Evolutionary conservation across 106 monocot genomes (phyloP).

Genomic region (Agapanthus africanus): DNA sequence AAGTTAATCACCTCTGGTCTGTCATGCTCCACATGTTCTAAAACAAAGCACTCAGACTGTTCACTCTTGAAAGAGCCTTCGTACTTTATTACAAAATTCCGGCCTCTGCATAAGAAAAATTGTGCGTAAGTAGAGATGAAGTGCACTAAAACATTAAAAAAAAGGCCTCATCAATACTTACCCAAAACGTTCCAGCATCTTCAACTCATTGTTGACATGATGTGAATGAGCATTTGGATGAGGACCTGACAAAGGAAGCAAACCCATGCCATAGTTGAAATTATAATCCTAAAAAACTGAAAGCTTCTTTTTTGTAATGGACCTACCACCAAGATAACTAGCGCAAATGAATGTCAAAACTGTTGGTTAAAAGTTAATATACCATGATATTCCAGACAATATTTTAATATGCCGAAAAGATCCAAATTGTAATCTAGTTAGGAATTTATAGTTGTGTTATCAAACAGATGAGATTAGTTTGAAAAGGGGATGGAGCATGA

Average conservation of each 20-base stretch:
- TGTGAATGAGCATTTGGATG: conserved; percentile 78
- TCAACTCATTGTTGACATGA: conserved; percentile 84
- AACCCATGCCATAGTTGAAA: neutral
- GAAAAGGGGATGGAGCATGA: neutral
- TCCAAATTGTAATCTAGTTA: neutral
- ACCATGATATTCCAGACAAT: too few relatives aligned
- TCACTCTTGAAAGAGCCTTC: conserved; percentile 75
- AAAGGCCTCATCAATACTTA: conserved; percentile 18
- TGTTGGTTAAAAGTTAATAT: neutral
- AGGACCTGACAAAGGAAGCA: conserved; percentile 49
- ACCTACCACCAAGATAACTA: neutral
- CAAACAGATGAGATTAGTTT: neutral
- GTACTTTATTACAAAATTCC: conserved; percentile 70
- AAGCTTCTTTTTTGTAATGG: neutral
- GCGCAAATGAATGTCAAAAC: neutral
- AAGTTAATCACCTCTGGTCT: conserved; percentile 78
- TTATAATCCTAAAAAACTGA: neutral
- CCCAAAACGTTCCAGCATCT: conserved; percentile 97
- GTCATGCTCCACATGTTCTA: conserved; percentile 96
- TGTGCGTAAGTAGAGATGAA: neutral
- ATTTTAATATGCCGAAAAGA: neutral
- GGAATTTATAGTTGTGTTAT: neutral
- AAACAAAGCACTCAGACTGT: conserved; percentile 68
- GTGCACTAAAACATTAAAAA: neutral
- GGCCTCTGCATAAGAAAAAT: conserved; percentile 52